phyloP scores from a whole-genome alignment of 495 filamentous ascomycete genomes.

The Geoglossum glabrum region DNA sequence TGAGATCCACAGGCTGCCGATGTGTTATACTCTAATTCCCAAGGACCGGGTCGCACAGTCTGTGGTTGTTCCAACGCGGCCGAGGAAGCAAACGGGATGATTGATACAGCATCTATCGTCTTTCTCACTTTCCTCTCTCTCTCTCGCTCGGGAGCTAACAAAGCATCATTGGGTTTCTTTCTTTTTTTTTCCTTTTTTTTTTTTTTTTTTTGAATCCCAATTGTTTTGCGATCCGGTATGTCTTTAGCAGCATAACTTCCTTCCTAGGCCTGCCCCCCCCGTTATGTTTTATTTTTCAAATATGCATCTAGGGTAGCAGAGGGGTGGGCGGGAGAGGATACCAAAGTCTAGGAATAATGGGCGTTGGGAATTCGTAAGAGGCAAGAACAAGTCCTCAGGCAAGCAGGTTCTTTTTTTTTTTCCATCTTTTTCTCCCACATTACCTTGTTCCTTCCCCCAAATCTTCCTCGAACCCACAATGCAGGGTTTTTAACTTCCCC shows the following conservation, averaged over 20 bases:
- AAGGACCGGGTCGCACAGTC: neutral
- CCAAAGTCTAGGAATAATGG: neutral
- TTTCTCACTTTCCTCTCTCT: neutral
- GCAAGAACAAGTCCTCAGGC: neutral
- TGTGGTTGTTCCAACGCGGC: neutral
- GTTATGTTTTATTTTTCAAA: neutral
- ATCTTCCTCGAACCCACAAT: neutral
- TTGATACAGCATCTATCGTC: neutral
- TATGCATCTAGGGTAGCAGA: neutral
- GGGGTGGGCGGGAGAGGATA: neutral
- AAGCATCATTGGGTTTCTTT: neutral
- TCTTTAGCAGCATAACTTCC: neutral
- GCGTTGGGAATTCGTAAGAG: neutral
- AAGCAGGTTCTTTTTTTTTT: neutral
- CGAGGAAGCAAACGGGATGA: neutral
- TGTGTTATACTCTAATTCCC: constrained; percentile 56
- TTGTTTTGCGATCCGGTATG: neutral
- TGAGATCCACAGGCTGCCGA: constrained; percentile 47
- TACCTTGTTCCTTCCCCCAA: too few relatives aligned
- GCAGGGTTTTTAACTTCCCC: neutral
- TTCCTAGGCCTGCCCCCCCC: neutral
- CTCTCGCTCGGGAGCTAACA: neutral
- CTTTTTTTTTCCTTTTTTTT: too few relatives aligned
- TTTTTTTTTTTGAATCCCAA: neutral
- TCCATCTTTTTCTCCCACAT: neutral